Evolutionary conservation across 2,329 filamentous ascomycete genomes (phyloP), one percentile per base, ranked within the genome.

Genomic region (Claviceps maximensis): DNA sequence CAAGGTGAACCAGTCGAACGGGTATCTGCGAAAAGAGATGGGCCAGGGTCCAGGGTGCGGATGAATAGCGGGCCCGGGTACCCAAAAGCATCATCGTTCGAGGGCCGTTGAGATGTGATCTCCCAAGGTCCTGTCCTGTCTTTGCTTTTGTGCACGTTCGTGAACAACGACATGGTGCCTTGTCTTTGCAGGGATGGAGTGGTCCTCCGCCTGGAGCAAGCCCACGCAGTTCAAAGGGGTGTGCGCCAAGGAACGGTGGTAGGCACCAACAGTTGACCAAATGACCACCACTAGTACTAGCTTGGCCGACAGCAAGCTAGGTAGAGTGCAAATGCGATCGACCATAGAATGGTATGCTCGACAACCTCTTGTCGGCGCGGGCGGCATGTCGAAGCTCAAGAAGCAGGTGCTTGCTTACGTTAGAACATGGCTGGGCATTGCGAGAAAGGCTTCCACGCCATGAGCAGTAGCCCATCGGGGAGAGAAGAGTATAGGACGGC

Each of bases 91-190:
- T 29, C 31, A 44, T 50, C 52, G 46, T 49, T 50, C 51, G 48
- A 53, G 47, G 48, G 48, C 52, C 54, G 53, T 55, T 58, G 48
- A 57, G 54, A 57, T 58, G 54, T 36, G 8, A 41, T 13, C 15
- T 29, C 46, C 44, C 54, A 50, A 49, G 48, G 52, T 57, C 50
- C 15, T 38, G 36, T 17, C 17, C 36, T 38, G 15, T 38, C 17
- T 33, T 23, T 50, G 25, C 49, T 45, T 44, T 41, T 50, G 49
- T 36, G 49, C 40, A 41, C 40, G 49, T 33, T 33, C 27, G 40
- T 31, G 36, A 17, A 13, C 12, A 21, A 33, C 12, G 27, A 47
- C 12, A 45, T 25, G 15, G 36, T 42, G 41, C 49, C 49, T 25
- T 8, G 27, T 50, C 27, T 8, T 27, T 46, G 29, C 42, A 47